These are phyloP conservation scores for Telopea speciosissima DNA, from an alignment of 177 flowering plant species.

Conservation along the genomic window DNA sequence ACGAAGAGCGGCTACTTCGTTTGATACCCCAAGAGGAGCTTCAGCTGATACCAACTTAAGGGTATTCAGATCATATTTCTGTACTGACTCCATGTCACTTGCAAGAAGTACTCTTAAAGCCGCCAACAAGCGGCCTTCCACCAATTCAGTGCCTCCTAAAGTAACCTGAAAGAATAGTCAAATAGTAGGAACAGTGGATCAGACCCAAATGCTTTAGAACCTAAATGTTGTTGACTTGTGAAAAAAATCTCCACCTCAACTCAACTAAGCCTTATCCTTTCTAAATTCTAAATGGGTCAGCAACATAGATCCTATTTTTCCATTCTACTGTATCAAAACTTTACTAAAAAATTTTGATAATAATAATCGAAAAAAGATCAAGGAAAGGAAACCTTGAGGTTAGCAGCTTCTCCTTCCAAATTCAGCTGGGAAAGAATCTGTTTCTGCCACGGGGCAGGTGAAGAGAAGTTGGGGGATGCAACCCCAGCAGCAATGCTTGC, in stretches of 20 bases:
- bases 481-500: constrained; percentile 90
- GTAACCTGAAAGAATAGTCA: constrained; percentile 38
- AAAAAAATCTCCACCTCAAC: no score
- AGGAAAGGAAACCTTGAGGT: constrained; percentile 53
- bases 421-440: constrained; percentile 53
- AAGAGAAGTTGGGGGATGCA: constrained; percentile 61
- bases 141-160: constrained; percentile 65
- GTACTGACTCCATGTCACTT: constrained; percentile 40
- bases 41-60: constrained; percentile 60
- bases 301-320: no score
- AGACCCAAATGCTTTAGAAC: not conserved
- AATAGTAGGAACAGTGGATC: not conserved
- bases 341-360: not conserved
- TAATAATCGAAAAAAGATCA: not conserved
- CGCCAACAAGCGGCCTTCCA: constrained; percentile 73
- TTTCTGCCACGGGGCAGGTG: constrained; percentile 79
- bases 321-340: no score
- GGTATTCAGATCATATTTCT: constrained; percentile 42
- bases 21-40: constrained; percentile 73
- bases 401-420: constrained; percentile 53
- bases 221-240: no score
- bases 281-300: no score
- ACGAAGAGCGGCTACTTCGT: constrained; percentile 57
- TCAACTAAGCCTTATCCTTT: no score
- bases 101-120: constrained; percentile 71